These are phyloP conservation scores for Asterochloris sp. DNA, from an alignment of 139 green algal species.

Conservation along the genomic window DNA sequence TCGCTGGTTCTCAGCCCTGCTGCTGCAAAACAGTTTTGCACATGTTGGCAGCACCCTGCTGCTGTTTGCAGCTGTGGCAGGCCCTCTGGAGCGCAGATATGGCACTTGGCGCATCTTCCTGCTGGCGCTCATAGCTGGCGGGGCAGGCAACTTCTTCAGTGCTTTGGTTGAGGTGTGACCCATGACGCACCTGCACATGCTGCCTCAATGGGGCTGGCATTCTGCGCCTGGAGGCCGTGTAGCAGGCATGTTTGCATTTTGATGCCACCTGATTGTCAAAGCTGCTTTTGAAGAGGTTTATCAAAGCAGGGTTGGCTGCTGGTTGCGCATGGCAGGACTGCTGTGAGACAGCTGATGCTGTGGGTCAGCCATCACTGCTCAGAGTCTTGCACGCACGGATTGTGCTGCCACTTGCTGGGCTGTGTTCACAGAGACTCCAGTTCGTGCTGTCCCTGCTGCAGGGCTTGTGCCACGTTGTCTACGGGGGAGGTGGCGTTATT, in stretches of 20 bases:
- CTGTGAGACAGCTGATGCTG: no score
- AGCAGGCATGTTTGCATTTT: not conserved
- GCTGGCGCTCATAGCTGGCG: constrained; percentile 5
- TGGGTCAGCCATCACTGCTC: not conserved
- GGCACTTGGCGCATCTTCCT: constrained; percentile 10
- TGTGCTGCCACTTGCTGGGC: not conserved
- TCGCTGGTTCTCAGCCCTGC: constrained; percentile 18
- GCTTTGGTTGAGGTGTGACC: constrained; percentile 11
- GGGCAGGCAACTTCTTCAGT: constrained; percentile 21
- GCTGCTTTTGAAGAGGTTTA: not conserved
- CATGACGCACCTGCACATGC: no score
- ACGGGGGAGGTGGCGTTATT: not conserved
- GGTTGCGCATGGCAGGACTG: no score
- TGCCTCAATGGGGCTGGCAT: no score
- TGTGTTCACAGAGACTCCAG: not conserved
- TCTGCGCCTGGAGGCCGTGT: no score
- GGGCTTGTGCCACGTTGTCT: constrained; percentile 9
- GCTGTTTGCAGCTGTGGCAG: constrained; percentile 7
- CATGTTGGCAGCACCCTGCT: constrained; percentile 18
- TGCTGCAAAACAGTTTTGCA: constrained; percentile 13
- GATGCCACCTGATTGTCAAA: not conserved
- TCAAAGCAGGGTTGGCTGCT: no score
- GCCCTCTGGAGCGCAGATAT: constrained; percentile 21
- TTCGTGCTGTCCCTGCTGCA: not conserved
- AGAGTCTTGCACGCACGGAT: not conserved